Evolutionary conservation across 1,139 yeast species (phyloP).

Genomic region (Yamadazyma epiphylla): DNA sequence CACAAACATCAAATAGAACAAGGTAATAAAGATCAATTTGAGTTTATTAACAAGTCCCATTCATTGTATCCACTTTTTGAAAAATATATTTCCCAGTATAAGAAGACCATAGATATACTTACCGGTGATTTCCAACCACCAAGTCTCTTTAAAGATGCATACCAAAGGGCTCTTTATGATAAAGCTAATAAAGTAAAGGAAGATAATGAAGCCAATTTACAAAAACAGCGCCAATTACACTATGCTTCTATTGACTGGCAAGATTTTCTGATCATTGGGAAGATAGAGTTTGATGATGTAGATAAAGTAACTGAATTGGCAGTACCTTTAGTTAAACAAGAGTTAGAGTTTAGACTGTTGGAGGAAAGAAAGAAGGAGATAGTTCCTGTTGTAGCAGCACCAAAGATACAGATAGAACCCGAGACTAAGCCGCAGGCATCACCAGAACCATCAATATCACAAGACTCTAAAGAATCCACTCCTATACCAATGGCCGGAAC

Average conservation of each 20-base stretch:
- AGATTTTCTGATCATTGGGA: slow-evolving; percentile 69
- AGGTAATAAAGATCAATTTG: slow-evolving; percentile 55
- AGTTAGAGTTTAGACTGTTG: slow-evolving; percentile 59
- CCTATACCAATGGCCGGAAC: slow-evolving; percentile 4
- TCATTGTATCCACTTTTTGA: slow-evolving; percentile 55
- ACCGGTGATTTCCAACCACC: slow-evolving; percentile 10
- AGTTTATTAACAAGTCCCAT: slow-evolving; percentile 60
- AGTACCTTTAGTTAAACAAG: slow-evolving; percentile 56
- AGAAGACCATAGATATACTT: slow-evolving; percentile 24
- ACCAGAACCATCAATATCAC: slow-evolving; percentile 13
- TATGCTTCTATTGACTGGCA: slow-evolving; percentile 89
- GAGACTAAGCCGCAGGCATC: slow-evolving; percentile 22
- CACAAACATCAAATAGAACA: slow-evolving; percentile 32
- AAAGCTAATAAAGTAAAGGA: slow-evolving; percentile 26
- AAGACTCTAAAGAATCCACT: slow-evolving; percentile 4
- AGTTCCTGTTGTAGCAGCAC: slow-evolving; percentile 5
- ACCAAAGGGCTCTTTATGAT: slow-evolving; percentile 55
- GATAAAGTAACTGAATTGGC: slow-evolving; percentile 64
- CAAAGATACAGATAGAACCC: not conserved
- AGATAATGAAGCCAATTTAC: slow-evolving; percentile 23
- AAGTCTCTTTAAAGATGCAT: slow-evolving; percentile 47
- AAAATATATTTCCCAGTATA: slow-evolving; percentile 56
- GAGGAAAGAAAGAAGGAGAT: slow-evolving; percentile 31
- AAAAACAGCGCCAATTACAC: slow-evolving; percentile 41
- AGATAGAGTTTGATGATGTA: slow-evolving; percentile 61